Evolutionary conservation across 148 eudicot genomes (phyloP).

Genomic region (Rhododendron griersonianum): DNA sequence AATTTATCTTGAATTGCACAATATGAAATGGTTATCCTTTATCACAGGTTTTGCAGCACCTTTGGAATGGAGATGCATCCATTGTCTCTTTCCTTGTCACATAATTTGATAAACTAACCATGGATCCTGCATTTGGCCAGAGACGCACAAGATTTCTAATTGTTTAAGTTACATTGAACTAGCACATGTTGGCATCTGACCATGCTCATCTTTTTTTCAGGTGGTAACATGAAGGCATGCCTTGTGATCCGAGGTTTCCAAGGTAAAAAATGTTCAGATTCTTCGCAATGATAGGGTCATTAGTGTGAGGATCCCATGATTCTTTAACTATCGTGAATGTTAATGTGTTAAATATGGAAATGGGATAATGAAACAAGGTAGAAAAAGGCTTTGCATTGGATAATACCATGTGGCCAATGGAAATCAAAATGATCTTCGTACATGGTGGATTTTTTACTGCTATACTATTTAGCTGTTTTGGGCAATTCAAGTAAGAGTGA

Average conservation of each 20-base stretch:
- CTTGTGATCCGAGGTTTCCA: not conserved
- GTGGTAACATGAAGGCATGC: conserved; percentile 3
- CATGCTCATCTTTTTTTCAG: not conserved
- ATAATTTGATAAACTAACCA: not conserved
- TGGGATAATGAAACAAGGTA: not conserved
- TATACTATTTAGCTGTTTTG: not conserved
- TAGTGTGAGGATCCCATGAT: not conserved
- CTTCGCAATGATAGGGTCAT: not conserved
- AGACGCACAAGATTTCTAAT: not conserved
- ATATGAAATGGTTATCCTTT: not conserved
- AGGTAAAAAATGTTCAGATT: not conserved
- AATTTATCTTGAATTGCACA: not conserved
- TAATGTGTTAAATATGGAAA: not conserved
- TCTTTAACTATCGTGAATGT: not conserved
- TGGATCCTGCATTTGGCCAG: not conserved
- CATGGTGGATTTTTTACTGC: not conserved
- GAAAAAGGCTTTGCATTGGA: not conserved
- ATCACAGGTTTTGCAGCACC: not conserved
- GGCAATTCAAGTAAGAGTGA: not conserved
- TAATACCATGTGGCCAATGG: not conserved
- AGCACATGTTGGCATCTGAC: not conserved
- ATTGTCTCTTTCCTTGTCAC: conserved; percentile 1
- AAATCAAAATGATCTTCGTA: not conserved
- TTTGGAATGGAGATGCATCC: not conserved
- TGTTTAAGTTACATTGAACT: not conserved